Conservation (phyloP, 2,329 filamentous ascomycete genomes). For the Zymoseptoria pseudotritici region DNA sequence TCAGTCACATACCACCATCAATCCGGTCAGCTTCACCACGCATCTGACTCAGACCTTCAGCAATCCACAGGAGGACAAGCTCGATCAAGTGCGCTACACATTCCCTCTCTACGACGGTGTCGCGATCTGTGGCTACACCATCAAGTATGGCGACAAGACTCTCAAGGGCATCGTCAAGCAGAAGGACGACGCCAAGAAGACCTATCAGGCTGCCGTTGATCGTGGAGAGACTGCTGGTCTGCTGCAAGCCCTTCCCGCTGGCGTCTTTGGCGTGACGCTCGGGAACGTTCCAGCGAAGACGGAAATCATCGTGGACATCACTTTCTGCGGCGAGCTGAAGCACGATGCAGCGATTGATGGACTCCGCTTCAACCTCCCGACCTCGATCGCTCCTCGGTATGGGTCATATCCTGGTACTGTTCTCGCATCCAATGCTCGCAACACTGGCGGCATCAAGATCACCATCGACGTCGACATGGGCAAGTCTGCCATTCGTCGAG, state of each 20-base stretch:
- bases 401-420: conserved; percentile 41
- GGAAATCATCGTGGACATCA: conserved; percentile 53
- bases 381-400: conserved; percentile 59
- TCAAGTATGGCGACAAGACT: conserved; percentile 52
- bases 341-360: conserved; percentile 63
- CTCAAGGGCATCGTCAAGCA: conserved; percentile 62
- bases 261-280: conserved; percentile 61
- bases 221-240: conserved; percentile 57
- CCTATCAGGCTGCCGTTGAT: conserved; percentile 52
- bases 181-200: conserved; percentile 52
- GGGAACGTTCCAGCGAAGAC: conserved; percentile 58
- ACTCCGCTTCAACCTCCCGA: conserved; percentile 62
- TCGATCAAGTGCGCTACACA: conserved; percentile 54
- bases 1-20: conserved; percentile 53
- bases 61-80: conserved; percentile 45
- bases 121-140: conserved; percentile 60
- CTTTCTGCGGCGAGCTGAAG: conserved; percentile 63
- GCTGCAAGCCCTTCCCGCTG: conserved; percentile 55
- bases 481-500: conserved; percentile 49
- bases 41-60: conserved; percentile 52
- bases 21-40: conserved; percentile 48
- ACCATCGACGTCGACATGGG: conserved; percentile 54
- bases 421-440: conserved; percentile 14
- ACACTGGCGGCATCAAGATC: conserved; percentile 44
- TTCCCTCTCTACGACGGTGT: conserved; percentile 70